A percentile compares a stretch with the other conserved stretches of the same genome.
These are phyloP conservation scores for Cytospora mali DNA, from an alignment of 2,329 filamentous ascomycete species.

Conservation along the genomic window DNA sequence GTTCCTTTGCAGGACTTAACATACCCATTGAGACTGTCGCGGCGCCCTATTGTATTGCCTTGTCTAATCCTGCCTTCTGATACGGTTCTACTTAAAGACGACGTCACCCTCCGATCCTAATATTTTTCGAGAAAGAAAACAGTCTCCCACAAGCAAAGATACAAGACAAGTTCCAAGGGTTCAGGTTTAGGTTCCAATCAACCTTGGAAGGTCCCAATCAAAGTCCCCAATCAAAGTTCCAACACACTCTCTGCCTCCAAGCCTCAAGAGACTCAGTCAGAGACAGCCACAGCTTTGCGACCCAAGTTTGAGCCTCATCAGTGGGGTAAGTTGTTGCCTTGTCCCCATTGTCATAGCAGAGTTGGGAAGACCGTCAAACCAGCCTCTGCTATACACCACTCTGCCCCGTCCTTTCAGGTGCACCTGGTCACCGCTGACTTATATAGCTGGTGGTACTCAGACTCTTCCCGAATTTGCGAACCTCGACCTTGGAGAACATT, in stretches of 20 bases:
- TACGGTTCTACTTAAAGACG: slow-evolving; percentile 6
- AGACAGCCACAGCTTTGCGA: background rate
- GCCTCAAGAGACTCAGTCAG: background rate
- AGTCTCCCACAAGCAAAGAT: background rate
- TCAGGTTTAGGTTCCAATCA: background rate
- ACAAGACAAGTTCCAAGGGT: background rate
- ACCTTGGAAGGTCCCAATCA: background rate
- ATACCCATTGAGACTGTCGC: slow-evolving; percentile 14
- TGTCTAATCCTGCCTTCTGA: slow-evolving; percentile 9
- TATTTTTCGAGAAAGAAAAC: background rate
- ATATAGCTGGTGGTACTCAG: background rate
- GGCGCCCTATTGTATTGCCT: slow-evolving; percentile 8
- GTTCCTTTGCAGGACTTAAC: slow-evolving; percentile 18
- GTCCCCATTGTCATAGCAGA: background rate
- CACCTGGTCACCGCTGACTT: background rate
- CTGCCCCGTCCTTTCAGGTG: background rate
- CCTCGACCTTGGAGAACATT: background rate
- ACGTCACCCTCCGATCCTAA: background rate
- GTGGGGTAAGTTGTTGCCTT: background rate
- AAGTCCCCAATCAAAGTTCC: background rate
- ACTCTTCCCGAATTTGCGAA: background rate
- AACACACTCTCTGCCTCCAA: background rate
- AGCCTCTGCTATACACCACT: background rate
- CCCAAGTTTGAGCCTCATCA: background rate
- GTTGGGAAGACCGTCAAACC: background rate